Evolutionary conservation across 2,329 filamentous ascomycete genomes (phyloP), one percentile per base, ranked within the genome.

Genomic region (Huntiella bhutanensis): DNA sequence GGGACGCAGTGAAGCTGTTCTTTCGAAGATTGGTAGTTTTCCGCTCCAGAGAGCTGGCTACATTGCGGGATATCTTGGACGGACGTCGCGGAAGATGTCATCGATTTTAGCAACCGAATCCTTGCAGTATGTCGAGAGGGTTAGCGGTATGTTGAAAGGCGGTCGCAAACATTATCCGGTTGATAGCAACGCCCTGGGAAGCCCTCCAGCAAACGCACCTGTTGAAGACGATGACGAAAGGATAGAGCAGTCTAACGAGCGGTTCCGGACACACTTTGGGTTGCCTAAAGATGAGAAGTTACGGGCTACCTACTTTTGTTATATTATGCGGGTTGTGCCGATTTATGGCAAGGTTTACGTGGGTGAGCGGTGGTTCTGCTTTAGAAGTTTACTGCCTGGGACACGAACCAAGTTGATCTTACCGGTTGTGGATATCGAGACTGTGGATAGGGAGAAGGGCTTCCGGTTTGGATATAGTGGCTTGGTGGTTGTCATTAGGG

Each of bases 311-410:
- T 96, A 91, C 61, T 96, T 86, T 60, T 85, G 83, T n/a, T 83
- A 82, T 57, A 69, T 96, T n/a, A 77, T 92, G 54, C 77, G 87
- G 2, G 84, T 94, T 0, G 62, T 96, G 28, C 91, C 91, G 2
- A 69, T 96, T 2, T 96, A 95, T 55, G 91, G 91, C 54, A 98
- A 96, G 62, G 82, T 96, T 33, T 98, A 98, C 61, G 79, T 96
- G 53, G 87, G 91, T 57, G 77, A 86, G 53, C 75, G 75, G 16
- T 81, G 79, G 49, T 83, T 96, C 53, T 98, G 91, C 64, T 98
- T 94, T 63, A 81, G 91, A 48, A 95, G 87, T 58, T 65, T 96
- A 45, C 67, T 95, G 33, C 85, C 84, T 1, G 87, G 86, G 1
- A 93, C 85, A 3, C 77, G 85, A 47, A 95, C 88, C 0, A 96